phyloP scores from a whole-genome alignment of 2,329 filamentous ascomycete species.

The Neurospora sp. region DNA sequence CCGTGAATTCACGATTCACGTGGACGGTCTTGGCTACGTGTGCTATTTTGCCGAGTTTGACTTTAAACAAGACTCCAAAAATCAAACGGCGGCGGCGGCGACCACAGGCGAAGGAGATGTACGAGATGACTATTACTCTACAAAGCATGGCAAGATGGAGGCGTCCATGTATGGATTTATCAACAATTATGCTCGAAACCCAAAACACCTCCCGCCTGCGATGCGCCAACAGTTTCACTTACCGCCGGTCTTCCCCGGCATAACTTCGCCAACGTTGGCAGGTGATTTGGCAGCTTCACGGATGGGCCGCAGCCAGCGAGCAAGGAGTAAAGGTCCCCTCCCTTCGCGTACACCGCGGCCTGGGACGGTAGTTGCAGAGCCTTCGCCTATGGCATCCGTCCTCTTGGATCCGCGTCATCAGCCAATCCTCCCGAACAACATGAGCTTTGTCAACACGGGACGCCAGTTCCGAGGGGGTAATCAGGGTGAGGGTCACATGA shows the following conservation, averaged over 20 bases:
- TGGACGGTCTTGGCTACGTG: constrained; percentile 90
- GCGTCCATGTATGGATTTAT: constrained; percentile 92
- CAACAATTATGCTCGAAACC: constrained; percentile 77
- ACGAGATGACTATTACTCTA: constrained; percentile 85
- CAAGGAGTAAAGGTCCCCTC: constrained; percentile 30
- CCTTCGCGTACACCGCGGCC: constrained; percentile 33
- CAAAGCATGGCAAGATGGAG: constrained; percentile 97
- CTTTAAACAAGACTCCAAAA: constrained; percentile 69
- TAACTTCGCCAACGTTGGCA: constrained; percentile 52
- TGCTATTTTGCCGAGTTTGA: constrained; percentile 97
- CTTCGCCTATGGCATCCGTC: constrained; percentile 62
- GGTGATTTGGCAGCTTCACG: constrained; percentile 46
- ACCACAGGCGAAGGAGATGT: constrained; percentile 43
- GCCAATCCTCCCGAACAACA: constrained; percentile 37
- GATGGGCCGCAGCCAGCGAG: constrained; percentile 35
- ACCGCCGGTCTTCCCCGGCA: constrained; percentile 63
- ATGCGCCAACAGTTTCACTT: constrained; percentile 57
- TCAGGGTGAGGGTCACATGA: constrained; percentile 40
- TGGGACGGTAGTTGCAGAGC: constrained; percentile 35
- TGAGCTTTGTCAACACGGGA: constrained; percentile 36
- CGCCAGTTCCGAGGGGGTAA: constrained; percentile 36
- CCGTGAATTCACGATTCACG: constrained; percentile 92
- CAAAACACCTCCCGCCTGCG: constrained; percentile 50
- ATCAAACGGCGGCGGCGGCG: constrained; percentile 20
- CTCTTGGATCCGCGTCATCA: constrained; percentile 70